Percentiles rank a stretch among this genome's conserved stretches.
Conservation (phyloP, 805 yeast species). For the Millerago galiae region DNA sequence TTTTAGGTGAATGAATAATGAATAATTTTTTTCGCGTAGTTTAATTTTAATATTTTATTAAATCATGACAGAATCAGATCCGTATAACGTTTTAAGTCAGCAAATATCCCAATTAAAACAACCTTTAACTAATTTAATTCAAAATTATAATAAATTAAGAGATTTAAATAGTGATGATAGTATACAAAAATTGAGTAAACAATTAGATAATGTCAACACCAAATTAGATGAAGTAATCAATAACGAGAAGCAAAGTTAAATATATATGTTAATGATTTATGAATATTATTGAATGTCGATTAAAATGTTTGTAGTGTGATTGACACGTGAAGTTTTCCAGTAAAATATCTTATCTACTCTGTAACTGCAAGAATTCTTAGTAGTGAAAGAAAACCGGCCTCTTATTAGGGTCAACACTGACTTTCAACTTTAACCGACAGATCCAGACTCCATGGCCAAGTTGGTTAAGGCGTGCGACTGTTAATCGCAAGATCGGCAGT, state of each 20-base stretch:
- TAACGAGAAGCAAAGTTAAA: not conserved
- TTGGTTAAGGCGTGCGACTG: conserved; percentile 43
- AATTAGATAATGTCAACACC: not conserved
- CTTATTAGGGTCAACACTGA: no score
- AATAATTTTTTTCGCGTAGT: not conserved
- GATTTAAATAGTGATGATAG: conserved; percentile 3
- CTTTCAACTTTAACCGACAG: no score
- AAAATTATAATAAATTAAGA: conserved; percentile 7
- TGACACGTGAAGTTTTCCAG: no score
- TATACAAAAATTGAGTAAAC: not conserved
- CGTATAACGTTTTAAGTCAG: conserved; percentile 7
- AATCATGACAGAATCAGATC: conserved; percentile 5
- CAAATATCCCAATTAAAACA: conserved; percentile 9
- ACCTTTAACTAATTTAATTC: conserved; percentile 8
- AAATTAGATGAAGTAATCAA: not conserved
- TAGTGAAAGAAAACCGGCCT: no score
- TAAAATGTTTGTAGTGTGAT: no score
- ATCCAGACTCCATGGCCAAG: conserved; percentile 26
- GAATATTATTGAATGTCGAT: no score
- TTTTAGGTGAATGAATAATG: conserved; percentile 9
- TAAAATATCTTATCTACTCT: no score
- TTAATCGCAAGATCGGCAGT: conserved; percentile 46
- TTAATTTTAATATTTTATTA: not conserved
- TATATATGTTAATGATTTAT: not conserved
- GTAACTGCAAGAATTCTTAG: no score